Base-by-base conservation (phyloP, 2,329 filamentous ascomycete species). In the Achaetomium macrosporum region DNA sequence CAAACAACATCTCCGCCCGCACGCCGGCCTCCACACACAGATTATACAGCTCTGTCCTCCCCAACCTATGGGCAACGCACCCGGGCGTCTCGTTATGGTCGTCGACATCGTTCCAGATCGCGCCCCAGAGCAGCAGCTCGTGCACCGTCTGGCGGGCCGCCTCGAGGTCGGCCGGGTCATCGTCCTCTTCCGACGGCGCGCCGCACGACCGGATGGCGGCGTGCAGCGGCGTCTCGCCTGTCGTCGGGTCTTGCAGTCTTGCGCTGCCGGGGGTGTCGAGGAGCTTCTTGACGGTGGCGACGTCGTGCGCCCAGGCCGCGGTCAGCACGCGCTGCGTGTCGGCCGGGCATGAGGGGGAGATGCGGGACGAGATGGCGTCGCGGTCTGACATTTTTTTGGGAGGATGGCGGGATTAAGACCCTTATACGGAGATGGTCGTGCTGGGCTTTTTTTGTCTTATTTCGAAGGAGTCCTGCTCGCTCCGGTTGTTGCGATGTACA, bases 21-120 rank as follows among this genome's bases (percentile, higher is more conserved):
- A 96, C 88, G 15, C 93, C 93, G 2, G 92, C 92, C 65, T 92
- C 88, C 8, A 97, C 87, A 66, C 92, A 88, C 53, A 90, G 69
- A 39, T 86, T 81, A 66, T 99, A 97, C 35, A 96, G 71, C 46
- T 82, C 78, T 50, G 71, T 76, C 62, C 88, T 74, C 0, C 87
- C 85, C 20, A 96, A 67, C 25, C 82, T 73, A 53, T 77, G 76
- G 9, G 93, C 93, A 41, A 96, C 74, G 67, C 92, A 97, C 8
- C 90, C 93, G 0, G 93, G 90, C 3, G 93, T 97, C 75, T 97
- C 92, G 63, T 90, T 81, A 61, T 88, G 85, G 60, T 76, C 72
- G 68, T 97, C 90, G 51, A 97, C 75, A 67, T 96, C 91, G 72
- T 99, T 99, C 93, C 93, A 99, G 61, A 97, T 96, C 11, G 90